These are phyloP conservation scores for Schizochytrium sp. DNA, from an alignment of 108 stramenopile species.

Conservation along the genomic window DNA sequence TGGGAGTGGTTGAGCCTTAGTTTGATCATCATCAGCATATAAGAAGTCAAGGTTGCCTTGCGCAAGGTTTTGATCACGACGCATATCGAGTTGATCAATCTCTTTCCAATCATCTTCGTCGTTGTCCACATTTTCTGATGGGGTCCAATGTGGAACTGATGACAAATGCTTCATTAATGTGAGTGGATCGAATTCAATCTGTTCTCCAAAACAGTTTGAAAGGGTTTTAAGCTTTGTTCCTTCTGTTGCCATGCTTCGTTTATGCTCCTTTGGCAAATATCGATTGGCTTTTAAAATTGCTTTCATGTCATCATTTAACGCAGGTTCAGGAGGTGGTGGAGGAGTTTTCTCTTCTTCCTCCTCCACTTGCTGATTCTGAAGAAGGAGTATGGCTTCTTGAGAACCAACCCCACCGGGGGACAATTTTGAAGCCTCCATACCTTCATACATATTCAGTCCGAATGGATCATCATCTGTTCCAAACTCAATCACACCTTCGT, in stretches of 20 bases:
- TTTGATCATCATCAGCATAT: not conserved
- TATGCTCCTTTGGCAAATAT: conserved; percentile 23
- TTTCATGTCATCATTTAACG: not conserved
- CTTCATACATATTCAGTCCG: no score
- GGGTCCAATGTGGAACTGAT: conserved; percentile 20
- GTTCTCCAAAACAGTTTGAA: conserved; percentile 51
- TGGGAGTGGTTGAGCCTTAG: not conserved
- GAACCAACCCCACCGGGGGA: no score
- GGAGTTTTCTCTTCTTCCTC: not conserved
- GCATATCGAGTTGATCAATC: not conserved
- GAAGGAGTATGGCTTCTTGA: no score
- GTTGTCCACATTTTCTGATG: conserved; percentile 27
- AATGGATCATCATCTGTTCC: no score
- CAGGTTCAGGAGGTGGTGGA: not conserved
- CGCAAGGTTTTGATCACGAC: conserved; percentile 24
- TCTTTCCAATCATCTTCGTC: conserved; percentile 33
- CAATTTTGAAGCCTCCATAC: no score
- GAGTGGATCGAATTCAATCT: conserved; percentile 25
- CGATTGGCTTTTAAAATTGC: not conserved
- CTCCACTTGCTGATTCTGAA: not conserved
- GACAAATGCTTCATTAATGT: conserved; percentile 32
- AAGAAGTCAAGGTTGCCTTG: conserved; percentile 51
- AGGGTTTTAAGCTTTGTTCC: not conserved
- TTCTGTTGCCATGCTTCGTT: conserved; percentile 18
- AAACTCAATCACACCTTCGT: no score